Evolutionary conservation across 176 grass and related monocot genomes (phyloP), one percentile per base, ranked within the genome.

Genomic region (Carex myosuroides): DNA sequence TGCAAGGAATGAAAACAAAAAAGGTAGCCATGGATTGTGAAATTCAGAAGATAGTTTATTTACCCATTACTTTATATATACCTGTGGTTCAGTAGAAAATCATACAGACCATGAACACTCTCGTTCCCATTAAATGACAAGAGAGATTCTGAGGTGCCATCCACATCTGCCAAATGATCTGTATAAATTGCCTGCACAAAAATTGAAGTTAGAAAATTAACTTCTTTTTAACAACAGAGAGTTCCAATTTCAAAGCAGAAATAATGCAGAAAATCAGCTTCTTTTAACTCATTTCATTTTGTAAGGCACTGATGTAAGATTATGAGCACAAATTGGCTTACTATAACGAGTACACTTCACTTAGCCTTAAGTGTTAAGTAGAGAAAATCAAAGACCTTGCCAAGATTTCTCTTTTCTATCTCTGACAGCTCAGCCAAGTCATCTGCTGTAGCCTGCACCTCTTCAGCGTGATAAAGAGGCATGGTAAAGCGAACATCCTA

Each of bases 71-170:
- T 13, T 50, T 4, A 50, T 50, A 30, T 33, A 18, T 90, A 99
- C 96, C 88, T 99, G 79, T 99, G 89, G 81, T 99, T 99, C 84
- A 99, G 30, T 56, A 99, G 81, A 87, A 95, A 82, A 13, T 99
- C 93, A 4, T 95, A 95, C 73, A 99, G 85, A 52, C 89, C 88
- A 90, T 99, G 96, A 69, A 99, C 96, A 37, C 85, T 87, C 82
- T 83, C 72, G 3, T 93, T 91, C 81, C 91, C 91, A 32, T 20
- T 74, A 88, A 99, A 95, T 26, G 85, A 88, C 82, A 99, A 88
- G 53, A 99, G 88, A 1, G 96, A 98, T 83, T 95, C 42, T 70
- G 91, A 85, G 3, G 91, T 95, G 81, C 88, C 90, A 46, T 99
- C 96, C 3, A 95, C 88, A 16, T 95, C 91, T 69, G 88, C 87